These are phyloP conservation scores for Ceratocystis huliohia DNA, from an alignment of 2,329 filamentous ascomycete genomes.

Conservation along the genomic window DNA sequence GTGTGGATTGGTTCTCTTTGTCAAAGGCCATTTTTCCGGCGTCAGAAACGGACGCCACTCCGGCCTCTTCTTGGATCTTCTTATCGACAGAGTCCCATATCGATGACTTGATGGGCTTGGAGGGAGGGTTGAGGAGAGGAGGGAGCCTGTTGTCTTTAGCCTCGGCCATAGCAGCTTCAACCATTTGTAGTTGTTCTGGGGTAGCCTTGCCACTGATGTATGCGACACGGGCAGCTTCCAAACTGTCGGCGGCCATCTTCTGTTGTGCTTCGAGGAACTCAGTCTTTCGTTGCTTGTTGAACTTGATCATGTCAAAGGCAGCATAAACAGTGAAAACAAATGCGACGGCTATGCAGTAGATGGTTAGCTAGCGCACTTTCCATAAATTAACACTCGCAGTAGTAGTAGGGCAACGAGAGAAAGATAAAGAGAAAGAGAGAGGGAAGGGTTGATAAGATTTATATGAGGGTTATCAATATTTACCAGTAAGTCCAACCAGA, in stretches of 20 bases:
- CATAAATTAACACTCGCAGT: background rate
- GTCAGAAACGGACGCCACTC: background rate
- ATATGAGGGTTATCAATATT: constrained; percentile 21
- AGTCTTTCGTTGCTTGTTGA: constrained; percentile 46
- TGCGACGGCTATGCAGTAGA: constrained; percentile 36
- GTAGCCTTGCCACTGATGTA: constrained; percentile 47
- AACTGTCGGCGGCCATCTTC: constrained; percentile 41
- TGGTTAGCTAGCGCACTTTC: background rate
- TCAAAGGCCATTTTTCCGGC: constrained; percentile 7
- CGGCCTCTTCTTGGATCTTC: constrained; percentile 19
- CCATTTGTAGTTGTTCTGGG: constrained; percentile 42
- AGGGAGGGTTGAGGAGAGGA: constrained; percentile 37
- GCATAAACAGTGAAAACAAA: constrained; percentile 46
- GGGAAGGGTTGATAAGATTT: background rate
- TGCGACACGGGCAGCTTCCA: constrained; percentile 45
- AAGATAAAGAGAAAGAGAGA: background rate
- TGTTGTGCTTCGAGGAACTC: constrained; percentile 46
- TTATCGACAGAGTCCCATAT: constrained; percentile 22
- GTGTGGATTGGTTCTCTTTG: constrained; percentile 7
- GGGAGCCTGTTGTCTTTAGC: constrained; percentile 40
- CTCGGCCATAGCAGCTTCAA: constrained; percentile 43
- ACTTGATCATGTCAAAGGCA: constrained; percentile 47
- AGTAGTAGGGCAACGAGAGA: background rate
- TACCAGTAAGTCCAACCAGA: constrained; percentile 46
- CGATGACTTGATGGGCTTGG: constrained; percentile 25